Conservation (phyloP, 305 asterid genomes). For the Solanum aculeatissimum region DNA sequence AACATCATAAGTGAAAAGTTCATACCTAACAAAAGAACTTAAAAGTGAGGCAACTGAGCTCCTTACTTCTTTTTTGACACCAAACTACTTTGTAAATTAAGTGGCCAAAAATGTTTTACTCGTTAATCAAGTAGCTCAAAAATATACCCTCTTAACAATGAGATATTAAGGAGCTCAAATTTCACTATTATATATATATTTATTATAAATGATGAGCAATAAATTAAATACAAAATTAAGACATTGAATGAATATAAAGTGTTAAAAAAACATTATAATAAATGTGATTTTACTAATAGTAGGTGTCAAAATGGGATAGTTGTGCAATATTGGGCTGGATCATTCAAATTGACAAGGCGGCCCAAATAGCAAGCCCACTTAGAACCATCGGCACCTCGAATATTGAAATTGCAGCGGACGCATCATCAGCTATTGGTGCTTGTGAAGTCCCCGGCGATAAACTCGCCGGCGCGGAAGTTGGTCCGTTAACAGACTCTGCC, state of each 20-base stretch:
- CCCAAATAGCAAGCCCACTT: slow-evolving; percentile 32
- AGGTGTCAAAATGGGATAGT: background rate
- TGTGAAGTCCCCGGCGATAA: slow-evolving; percentile 40
- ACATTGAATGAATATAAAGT: background rate
- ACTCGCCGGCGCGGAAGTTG: slow-evolving; percentile 14
- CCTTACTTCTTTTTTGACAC: too few species aligned
- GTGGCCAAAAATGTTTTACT: too few species aligned
- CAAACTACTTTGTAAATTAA: too few species aligned
- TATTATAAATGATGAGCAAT: background rate
- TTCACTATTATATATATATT: background rate
- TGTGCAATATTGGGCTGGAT: background rate
- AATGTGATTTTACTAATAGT: background rate
- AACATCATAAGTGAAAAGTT: too few species aligned
- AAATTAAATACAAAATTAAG: background rate
- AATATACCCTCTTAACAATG: too few species aligned
- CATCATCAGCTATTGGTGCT: slow-evolving; percentile 47
- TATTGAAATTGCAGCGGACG: slow-evolving; percentile 18
- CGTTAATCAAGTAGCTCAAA: too few species aligned
- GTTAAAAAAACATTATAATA: background rate
- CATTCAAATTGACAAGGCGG: slow-evolving; percentile 18
- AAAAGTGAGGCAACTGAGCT: too few species aligned
- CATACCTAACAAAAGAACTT: too few species aligned
- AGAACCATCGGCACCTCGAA: slow-evolving; percentile 15
- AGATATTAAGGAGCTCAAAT: background rate
- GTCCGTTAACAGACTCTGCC: background rate